A percentile compares a stretch with the other conserved stretches of the same genome.
Conservation (phyloP, 108 stramenopile genomes). For the Licmophora abbreviata region DNA sequence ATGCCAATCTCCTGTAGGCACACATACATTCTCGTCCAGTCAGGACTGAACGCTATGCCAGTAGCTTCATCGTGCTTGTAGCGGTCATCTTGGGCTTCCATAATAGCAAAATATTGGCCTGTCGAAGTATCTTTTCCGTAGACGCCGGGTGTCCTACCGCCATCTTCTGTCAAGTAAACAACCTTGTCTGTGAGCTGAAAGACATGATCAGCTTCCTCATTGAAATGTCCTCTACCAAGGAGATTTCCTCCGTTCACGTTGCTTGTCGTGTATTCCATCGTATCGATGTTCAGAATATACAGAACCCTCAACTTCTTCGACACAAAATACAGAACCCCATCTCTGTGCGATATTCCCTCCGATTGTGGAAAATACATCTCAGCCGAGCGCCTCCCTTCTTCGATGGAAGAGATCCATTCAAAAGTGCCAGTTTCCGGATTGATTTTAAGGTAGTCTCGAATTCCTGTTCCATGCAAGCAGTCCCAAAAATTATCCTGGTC, state of each 20-base stretch:
- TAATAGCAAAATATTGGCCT: constrained; percentile 26
- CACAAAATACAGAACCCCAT: constrained; percentile 37
- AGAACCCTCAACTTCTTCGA: constrained; percentile 36
- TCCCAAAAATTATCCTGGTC: constrained; percentile 29
- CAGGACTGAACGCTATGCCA: constrained; percentile 49
- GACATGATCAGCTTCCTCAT: neutral
- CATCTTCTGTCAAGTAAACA: constrained; percentile 52
- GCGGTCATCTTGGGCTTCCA: constrained; percentile 6
- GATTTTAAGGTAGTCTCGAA: constrained; percentile 24
- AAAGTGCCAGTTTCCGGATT: constrained; percentile 21
- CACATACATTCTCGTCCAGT: constrained; percentile 36
- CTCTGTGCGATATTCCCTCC: constrained; percentile 28
- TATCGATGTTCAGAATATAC: constrained; percentile 34
- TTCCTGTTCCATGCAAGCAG: constrained; percentile 28
- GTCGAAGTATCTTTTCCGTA: constrained; percentile 17
- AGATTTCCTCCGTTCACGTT: neutral
- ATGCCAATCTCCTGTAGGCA: constrained; percentile 34
- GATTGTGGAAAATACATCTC: constrained; percentile 9
- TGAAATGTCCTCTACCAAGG: neutral
- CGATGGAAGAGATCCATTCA: constrained; percentile 17
- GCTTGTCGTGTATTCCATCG: neutral
- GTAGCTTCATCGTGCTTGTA: constrained; percentile 31
- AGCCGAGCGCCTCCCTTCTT: constrained; percentile 19
- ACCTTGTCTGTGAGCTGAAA: constrained; percentile 13
- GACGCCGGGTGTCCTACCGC: constrained; percentile 24